Percentiles rank a stretch among this genome's conserved stretches.
Conservation (phyloP, 257 asterid genomes). For the Solanum clarkiae region DNA sequence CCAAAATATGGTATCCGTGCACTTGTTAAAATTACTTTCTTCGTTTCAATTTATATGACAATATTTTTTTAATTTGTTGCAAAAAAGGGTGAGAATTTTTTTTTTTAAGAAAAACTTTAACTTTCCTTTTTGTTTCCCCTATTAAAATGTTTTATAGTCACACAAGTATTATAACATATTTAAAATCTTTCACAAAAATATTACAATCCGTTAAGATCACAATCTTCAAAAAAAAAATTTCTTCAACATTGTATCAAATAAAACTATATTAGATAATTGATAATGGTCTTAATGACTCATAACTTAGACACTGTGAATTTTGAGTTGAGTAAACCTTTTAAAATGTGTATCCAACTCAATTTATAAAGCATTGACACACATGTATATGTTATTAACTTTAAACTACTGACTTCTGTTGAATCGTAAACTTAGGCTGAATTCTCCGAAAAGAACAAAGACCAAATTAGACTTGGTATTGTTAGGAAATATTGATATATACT, state of each 20-base stretch:
- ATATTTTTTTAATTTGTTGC: too few species aligned
- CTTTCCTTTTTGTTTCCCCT: too few species aligned
- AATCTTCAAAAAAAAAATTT: too few species aligned
- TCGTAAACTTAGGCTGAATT: not conserved
- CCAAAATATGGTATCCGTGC: too few species aligned
- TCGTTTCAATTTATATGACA: too few species aligned
- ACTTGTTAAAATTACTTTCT: too few species aligned
- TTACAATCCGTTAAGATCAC: too few species aligned
- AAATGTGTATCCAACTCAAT: not conserved
- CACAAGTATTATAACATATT: not conserved
- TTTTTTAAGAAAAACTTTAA: too few species aligned
- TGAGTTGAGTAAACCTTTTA: not conserved
- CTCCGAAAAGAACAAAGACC: not conserved
- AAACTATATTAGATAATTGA: not conserved
- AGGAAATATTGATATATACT: not conserved
- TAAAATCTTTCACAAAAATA: too few species aligned
- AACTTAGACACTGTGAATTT: not conserved
- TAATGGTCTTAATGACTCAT: not conserved
- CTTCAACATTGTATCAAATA: not conserved
- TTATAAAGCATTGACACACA: not conserved
- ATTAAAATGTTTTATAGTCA: too few species aligned
- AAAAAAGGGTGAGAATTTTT: too few species aligned
- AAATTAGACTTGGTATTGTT: not conserved
- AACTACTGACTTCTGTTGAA: not conserved
- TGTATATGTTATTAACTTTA: not conserved